Conservation (phyloP, 768 basidiomycete species). For the Grammothele lineata region DNA sequence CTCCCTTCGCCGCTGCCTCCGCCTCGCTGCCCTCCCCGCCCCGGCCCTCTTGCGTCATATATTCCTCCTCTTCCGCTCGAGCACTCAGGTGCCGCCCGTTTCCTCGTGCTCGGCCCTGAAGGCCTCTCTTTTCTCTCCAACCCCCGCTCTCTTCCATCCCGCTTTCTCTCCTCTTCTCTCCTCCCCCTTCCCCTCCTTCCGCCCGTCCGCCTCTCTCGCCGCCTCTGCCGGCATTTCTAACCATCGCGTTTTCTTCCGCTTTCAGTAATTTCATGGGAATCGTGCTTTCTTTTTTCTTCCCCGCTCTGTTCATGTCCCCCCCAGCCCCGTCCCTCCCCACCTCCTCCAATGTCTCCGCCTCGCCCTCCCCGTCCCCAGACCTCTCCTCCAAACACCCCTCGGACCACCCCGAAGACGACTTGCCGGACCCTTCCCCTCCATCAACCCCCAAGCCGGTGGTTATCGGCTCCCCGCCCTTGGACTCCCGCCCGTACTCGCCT, state of each 20-base stretch:
- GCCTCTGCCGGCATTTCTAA: background rate
- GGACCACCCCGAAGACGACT: conserved; percentile 5
- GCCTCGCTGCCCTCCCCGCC: conserved; percentile 10
- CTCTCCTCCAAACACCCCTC: conserved; percentile 2
- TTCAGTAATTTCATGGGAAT: conserved; percentile 26
- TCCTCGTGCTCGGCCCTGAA: conserved; percentile 19
- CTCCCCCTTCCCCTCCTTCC: conserved; percentile 1
- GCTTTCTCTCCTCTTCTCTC: conserved; percentile 3
- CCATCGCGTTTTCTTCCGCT: background rate
- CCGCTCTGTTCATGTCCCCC: conserved; percentile 25
- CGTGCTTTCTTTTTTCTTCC: conserved; percentile 26
- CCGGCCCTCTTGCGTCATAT: conserved; percentile 12
- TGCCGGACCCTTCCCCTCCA: conserved; percentile 9
- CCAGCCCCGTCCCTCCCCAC: conserved; percentile 16
- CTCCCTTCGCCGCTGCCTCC: conserved; percentile 11
- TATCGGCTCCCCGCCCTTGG: conserved; percentile 16
- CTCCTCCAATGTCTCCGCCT: conserved; percentile 19
- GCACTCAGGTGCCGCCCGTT: conserved; percentile 6
- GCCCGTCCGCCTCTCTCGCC: background rate
- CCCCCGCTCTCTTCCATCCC: conserved; percentile 13
- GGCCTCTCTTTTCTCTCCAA: conserved; percentile 10
- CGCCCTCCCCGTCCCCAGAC: conserved; percentile 17
- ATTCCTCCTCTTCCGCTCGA: background rate
- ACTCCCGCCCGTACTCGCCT: conserved; percentile 17
- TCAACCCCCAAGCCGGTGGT: conserved; percentile 4